Evolutionary conservation across 169 alveolate genomes (phyloP).

Genomic region (Cytauxzoon felis): DNA sequence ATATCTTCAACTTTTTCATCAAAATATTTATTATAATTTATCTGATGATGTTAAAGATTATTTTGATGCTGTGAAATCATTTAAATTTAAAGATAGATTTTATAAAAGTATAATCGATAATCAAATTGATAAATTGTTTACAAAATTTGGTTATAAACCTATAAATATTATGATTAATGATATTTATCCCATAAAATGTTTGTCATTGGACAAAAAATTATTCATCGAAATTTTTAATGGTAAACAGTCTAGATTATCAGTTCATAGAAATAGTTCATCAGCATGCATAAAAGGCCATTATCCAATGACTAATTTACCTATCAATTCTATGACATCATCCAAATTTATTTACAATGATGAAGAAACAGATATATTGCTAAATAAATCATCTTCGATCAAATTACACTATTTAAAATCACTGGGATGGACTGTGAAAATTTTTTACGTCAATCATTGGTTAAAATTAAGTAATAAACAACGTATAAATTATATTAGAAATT

Average conservation of each 20-base stretch:
- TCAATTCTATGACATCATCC: no score
- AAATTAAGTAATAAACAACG: background rate
- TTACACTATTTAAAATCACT: slow-evolving; percentile 19
- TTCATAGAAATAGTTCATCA: background rate
- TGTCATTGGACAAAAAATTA: slow-evolving; percentile 6
- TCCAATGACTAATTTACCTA: no score
- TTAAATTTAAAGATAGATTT: slow-evolving; percentile 6
- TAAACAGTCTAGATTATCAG: background rate
- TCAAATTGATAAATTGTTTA: background rate
- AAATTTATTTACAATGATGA: slow-evolving; percentile 3
- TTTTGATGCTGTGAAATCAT: slow-evolving; percentile 4
- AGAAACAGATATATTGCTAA: slow-evolving; percentile 10
- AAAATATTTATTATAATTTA: slow-evolving; percentile 2
- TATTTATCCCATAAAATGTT: slow-evolving; percentile 23
- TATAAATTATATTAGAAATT: background rate
- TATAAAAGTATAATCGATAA: background rate
- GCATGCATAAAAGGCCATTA: no score
- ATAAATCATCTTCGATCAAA: no score
- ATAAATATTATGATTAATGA: slow-evolving; percentile 18
- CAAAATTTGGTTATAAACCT: slow-evolving; percentile 26
- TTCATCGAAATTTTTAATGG: slow-evolving; percentile 29
- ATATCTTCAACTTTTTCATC: slow-evolving; percentile 18
- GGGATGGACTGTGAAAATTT: slow-evolving; percentile 41
- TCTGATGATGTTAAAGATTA: background rate
- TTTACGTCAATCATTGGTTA: background rate